Conservation (phyloP, 768 basidiomycete species). For the Boletus vinaceobasis region DNA sequence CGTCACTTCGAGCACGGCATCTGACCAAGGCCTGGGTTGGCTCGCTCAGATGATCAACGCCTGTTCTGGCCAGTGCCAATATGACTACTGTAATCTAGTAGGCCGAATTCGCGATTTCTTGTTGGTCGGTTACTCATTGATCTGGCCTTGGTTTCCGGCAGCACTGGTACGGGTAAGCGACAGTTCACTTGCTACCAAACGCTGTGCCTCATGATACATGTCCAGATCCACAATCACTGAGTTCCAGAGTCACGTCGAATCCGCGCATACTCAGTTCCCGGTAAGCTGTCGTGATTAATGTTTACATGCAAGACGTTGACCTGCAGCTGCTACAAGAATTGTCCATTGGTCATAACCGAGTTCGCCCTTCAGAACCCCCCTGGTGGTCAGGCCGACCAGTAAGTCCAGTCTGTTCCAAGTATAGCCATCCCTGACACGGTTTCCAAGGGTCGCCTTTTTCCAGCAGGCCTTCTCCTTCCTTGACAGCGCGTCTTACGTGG, state of each 20-base stretch:
- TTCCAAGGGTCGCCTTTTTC: conserved; percentile 31
- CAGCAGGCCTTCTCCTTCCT: conserved; percentile 34
- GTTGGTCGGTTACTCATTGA: background rate
- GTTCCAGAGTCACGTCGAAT: conserved; percentile 28
- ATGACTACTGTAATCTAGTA: conserved; percentile 36
- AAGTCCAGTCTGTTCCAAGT: background rate
- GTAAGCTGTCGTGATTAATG: conserved; percentile 5
- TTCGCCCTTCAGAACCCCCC: conserved; percentile 32
- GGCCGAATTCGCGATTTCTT: background rate
- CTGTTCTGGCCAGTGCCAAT: conserved; percentile 31
- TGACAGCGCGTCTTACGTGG: conserved; percentile 27
- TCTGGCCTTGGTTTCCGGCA: background rate
- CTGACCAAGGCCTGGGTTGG: conserved; percentile 36
- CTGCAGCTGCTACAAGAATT: conserved; percentile 4
- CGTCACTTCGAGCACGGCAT: conserved; percentile 28
- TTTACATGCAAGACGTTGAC: conserved; percentile 2
- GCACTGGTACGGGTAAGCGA: conserved; percentile 31
- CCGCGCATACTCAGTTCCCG: conserved; percentile 27
- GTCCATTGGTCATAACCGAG: conserved; percentile 28
- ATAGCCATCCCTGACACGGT: background rate
- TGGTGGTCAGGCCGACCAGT: conserved; percentile 31
- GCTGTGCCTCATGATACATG: background rate
- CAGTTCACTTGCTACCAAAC: no score
- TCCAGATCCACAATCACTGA: conserved; percentile 21
- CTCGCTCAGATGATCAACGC: conserved; percentile 33